Percentiles rank a stretch among this genome's conserved stretches.
phyloP scores from a whole-genome alignment of 345 rosid genomes.

The Eucalyptus tenuipes region DNA sequence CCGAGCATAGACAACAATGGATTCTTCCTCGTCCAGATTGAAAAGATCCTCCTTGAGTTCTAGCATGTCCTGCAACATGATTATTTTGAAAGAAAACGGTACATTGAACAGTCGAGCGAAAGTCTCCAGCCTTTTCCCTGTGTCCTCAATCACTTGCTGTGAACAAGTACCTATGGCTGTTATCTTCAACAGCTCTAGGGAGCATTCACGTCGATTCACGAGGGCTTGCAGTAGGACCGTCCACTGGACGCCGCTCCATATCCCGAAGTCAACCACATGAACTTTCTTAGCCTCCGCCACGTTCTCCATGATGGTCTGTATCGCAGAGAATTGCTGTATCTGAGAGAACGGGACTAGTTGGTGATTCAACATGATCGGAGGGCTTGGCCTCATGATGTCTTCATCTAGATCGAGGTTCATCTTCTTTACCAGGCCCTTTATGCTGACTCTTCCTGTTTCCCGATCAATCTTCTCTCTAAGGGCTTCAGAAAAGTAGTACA shows the following conservation, averaged over 20 bases:
- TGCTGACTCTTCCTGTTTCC: neutral
- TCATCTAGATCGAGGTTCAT: neutral
- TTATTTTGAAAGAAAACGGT: neutral
- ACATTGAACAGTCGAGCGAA: conserved; percentile 1
- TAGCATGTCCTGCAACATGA: neutral
- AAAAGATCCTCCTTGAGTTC: conserved; percentile 8
- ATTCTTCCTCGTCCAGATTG: neutral
- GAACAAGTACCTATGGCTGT: conserved; percentile 1
- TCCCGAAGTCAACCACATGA: conserved; percentile 21
- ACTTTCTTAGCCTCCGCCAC: conserved; percentile 4
- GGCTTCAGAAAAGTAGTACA: neutral
- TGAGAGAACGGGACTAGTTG: conserved; percentile 9
- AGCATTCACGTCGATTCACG: neutral
- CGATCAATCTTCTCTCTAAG: conserved; percentile 5
- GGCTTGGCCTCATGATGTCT: neutral
- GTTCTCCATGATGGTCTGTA: conserved; percentile 15
- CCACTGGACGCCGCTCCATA: conserved; percentile 9
- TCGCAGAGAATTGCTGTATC: conserved; percentile 6
- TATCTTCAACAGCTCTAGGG: conserved; percentile 14
- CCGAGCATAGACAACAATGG: neutral
- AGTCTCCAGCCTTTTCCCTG: conserved; percentile 2
- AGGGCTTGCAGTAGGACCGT: conserved; percentile 17
- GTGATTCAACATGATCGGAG: neutral
- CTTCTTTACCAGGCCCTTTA: neutral
- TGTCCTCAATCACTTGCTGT: neutral